Percentiles rank a stretch among this genome's conserved stretches.
These are phyloP conservation scores for Bondarzewia mesenterica DNA, from an alignment of 1,284 basidiomycete species.

Conservation along the genomic window DNA sequence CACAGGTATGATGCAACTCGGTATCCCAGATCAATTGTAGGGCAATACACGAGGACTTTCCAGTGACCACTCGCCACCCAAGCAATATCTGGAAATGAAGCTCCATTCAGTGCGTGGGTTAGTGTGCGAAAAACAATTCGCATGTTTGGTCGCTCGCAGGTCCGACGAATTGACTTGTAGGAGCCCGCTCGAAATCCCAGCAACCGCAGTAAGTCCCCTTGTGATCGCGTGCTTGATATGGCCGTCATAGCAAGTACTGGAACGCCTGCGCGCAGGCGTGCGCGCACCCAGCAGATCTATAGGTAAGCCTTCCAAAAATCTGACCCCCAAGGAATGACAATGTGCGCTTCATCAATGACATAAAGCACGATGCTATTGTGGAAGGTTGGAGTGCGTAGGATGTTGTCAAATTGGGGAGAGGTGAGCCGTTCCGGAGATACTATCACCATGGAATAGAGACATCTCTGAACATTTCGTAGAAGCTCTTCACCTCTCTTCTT, in stretches of 20 bases:
- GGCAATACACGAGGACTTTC: background rate
- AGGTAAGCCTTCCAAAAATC: background rate
- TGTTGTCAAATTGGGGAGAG: background rate
- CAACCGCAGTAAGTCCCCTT: background rate
- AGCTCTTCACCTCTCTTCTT: background rate
- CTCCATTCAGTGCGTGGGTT: background rate
- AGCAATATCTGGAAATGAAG: background rate
- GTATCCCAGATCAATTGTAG: background rate
- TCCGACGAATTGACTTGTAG: background rate
- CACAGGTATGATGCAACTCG: background rate
- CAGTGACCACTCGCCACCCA: background rate
- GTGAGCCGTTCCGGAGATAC: conserved; percentile 8
- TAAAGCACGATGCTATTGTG: background rate
- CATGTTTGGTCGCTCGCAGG: background rate
- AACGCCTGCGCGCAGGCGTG: background rate
- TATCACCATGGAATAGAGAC: conserved; percentile 1
- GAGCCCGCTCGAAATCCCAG: background rate
- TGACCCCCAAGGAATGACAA: background rate
- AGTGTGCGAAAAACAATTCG: background rate
- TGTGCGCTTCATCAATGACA: conserved; percentile 6
- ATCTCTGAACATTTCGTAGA: background rate
- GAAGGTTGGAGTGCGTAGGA: background rate
- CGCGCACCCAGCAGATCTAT: background rate
- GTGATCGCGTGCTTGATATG: background rate
- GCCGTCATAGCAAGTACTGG: background rate